phyloP scores from a whole-genome alignment of 2,329 filamentous ascomycete genomes.

The Lachnellula arida region DNA sequence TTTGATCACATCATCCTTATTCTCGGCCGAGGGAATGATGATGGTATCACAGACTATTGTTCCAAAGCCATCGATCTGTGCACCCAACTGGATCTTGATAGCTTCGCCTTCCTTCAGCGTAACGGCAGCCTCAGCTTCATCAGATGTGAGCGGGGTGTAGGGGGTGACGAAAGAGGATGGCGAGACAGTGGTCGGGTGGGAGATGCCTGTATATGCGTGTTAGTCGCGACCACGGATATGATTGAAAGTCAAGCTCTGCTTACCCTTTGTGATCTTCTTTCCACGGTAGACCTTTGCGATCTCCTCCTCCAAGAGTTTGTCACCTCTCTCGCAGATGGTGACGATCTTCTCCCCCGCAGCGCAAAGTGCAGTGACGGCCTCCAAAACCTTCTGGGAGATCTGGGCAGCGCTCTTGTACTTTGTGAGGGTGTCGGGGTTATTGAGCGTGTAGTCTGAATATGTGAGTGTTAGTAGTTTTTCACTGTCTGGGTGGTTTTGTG shows the following conservation, averaged over 20 bases:
- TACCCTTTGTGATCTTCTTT: constrained; percentile 93
- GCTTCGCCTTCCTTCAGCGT: constrained; percentile 80
- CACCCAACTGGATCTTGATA: constrained; percentile 98
- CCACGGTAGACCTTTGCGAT: constrained; percentile 94
- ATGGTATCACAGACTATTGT: constrained; percentile 95
- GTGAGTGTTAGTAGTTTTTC: constrained; percentile 10
- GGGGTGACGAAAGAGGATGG: constrained; percentile 92
- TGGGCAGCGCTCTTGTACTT: constrained; percentile 97
- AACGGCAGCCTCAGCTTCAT: constrained; percentile 75
- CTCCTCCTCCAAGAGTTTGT: constrained; percentile 92
- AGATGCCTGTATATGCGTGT: constrained; percentile 58
- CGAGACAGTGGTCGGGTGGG: constrained; percentile 92
- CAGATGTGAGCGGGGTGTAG: constrained; percentile 86
- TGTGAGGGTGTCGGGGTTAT: constrained; percentile 90
- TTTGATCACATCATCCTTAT: constrained; percentile 59
- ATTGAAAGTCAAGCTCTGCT: constrained; percentile 19
- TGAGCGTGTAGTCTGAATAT: constrained; percentile 73
- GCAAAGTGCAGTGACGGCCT: constrained; percentile 70
- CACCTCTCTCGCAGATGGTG: constrained; percentile 90
- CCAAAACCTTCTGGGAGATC: constrained; percentile 94
- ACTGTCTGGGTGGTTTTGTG: background rate
- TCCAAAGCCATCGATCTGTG: constrained; percentile 95
- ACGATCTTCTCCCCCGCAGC: constrained; percentile 88
- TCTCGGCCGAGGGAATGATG: constrained; percentile 60
- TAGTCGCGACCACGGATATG: constrained; percentile 26